Evolutionary conservation across 441 rosid species (phyloP).

Genomic region (Aquilaria agallochum): DNA sequence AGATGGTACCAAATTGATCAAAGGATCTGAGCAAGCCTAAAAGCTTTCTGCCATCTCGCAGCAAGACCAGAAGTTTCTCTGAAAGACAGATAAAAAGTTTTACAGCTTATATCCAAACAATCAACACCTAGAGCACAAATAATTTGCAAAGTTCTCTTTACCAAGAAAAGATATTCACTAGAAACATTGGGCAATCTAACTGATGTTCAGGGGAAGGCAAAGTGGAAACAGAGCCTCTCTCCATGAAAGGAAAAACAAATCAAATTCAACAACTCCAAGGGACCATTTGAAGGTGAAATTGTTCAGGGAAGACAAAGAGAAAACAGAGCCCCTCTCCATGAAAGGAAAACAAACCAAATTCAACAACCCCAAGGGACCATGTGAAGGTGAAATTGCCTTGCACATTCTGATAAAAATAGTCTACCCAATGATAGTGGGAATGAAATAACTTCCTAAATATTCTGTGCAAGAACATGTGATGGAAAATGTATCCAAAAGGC

Average conservation of each 20-base stretch:
- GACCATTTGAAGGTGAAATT: no score
- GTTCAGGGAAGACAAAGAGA: not conserved
- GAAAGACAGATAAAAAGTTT: conserved; percentile 10
- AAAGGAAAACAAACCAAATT: no score
- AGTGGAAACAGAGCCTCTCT: not conserved
- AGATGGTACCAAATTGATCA: conserved; percentile 59
- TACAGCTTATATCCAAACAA: not conserved
- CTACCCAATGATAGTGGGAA: no score
- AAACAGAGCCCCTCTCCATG: not conserved
- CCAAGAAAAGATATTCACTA: not conserved
- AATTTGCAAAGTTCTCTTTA: not conserved
- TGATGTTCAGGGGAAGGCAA: not conserved
- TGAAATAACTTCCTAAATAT: no score
- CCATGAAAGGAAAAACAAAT: no score
- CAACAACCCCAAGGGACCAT: no score
- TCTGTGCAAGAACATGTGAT: no score
- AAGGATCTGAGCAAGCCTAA: conserved; percentile 71
- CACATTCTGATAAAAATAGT: no score
- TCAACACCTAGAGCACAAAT: not conserved
- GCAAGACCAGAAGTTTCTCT: conserved; percentile 71
- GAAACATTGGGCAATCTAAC: not conserved
- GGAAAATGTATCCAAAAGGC: no score
- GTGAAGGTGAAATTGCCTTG: no score
- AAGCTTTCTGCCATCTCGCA: conserved; percentile 72
- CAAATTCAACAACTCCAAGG: no score